Conservation (phyloP, 257 asterid species). For the Lycium ferocissimum region DNA sequence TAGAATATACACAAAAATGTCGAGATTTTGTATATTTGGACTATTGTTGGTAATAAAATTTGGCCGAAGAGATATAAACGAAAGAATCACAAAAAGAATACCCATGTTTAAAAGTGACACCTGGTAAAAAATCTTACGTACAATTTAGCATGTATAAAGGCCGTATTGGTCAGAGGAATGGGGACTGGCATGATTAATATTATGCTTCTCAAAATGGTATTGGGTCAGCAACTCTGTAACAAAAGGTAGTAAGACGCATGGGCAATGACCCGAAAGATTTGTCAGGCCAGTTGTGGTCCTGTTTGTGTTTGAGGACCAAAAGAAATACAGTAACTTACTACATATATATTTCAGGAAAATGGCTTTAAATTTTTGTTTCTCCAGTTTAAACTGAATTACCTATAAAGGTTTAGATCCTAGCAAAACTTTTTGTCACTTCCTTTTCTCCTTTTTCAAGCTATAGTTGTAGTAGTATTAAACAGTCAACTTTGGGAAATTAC, state of each 20-base stretch:
- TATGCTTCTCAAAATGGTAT: too few species aligned
- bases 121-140: too few species aligned
- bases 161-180: background rate
- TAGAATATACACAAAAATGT: too few species aligned
- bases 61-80: too few species aligned
- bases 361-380: background rate
- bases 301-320: background rate
- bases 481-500: too few species aligned
- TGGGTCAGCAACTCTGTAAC: too few species aligned
- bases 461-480: background rate
- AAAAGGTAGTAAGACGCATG: background rate
- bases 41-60: too few species aligned
- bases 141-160: background rate
- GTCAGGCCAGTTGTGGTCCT: background rate
- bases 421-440: background rate
- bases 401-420: background rate
- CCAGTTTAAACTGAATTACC: background rate
- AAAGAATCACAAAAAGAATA: too few species aligned
- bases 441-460: background rate
- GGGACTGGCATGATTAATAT: background rate
- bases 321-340: too few species aligned
- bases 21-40: too few species aligned
- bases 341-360: too few species aligned
- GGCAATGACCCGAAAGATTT: background rate
- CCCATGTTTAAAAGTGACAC: too few species aligned